Conservation (phyloP, 805 yeast species). For the Torulaspora microellipsoides region DNA sequence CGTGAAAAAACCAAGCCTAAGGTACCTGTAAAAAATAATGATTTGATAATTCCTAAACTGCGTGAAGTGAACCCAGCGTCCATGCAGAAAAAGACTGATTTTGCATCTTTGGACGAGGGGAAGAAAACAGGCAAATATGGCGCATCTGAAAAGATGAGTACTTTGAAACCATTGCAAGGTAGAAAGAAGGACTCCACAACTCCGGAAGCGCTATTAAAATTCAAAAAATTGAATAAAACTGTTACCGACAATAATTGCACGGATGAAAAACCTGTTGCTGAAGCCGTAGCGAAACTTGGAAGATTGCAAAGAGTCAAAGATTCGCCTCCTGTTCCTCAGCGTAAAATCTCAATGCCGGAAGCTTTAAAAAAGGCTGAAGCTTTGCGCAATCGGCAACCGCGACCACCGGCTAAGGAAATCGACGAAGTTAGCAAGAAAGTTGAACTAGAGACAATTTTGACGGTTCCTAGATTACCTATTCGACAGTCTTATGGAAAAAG, state of each 20-base stretch:
- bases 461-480: slow-evolving; percentile 3
- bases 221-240: slow-evolving; percentile 6
- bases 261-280: slow-evolving; percentile 9
- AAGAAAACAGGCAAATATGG: background rate
- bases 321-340: slow-evolving; percentile 25
- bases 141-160: background rate
- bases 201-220: slow-evolving; percentile 24
- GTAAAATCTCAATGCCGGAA: slow-evolving; percentile 31
- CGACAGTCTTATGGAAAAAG: too few species aligned
- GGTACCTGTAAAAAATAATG: slow-evolving; percentile 15
- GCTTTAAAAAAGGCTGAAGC: slow-evolving; percentile 23
- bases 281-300: slow-evolving; percentile 16
- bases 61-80: slow-evolving; percentile 14
- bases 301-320: slow-evolving; percentile 12
- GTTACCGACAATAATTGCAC: background rate
- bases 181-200: slow-evolving; percentile 10
- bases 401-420: slow-evolving; percentile 6
- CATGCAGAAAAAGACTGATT: background rate
- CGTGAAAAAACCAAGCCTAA: slow-evolving; percentile 11
- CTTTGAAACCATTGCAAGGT: slow-evolving; percentile 6
- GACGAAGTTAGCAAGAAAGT: background rate
- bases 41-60: slow-evolving; percentile 13
- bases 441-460: slow-evolving; percentile 16
- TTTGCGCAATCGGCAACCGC: too few species aligned
- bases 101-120: background rate